A percentile compares a stretch with the other conserved stretches of the same genome.
phyloP scores from a whole-genome alignment of 1,284 basidiomycete genomes.

The Apiotrichum mycotoxinovorans region DNA sequence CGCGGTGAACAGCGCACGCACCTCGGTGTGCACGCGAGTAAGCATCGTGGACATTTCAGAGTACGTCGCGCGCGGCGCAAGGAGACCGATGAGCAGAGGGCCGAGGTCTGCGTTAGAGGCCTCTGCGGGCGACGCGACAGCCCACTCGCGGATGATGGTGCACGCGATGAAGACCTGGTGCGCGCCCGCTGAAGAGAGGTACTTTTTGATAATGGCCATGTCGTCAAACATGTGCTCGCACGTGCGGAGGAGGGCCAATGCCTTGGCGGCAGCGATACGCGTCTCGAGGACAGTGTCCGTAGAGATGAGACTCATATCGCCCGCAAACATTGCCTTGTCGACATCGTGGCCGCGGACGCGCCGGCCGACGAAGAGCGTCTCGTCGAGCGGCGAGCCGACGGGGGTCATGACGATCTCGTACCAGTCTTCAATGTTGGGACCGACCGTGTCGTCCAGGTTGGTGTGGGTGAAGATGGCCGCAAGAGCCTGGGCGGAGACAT shows the following conservation, averaged over 20 bases:
- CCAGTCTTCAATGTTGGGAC: constrained; percentile 57
- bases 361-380: constrained; percentile 61
- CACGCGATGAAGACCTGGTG: constrained; percentile 83
- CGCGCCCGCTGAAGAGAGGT: constrained; percentile 82
- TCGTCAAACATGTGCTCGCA: constrained; percentile 24
- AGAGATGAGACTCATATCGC: constrained; percentile 81
- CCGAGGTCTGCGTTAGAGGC: constrained; percentile 61
- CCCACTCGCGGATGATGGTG: constrained; percentile 91
- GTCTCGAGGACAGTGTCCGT: constrained; percentile 77
- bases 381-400: constrained; percentile 74
- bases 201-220: constrained; percentile 67
- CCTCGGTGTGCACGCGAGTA: constrained; percentile 75
- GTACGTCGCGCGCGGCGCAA: constrained; percentile 80
- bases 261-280: constrained; percentile 73
- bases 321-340: constrained; percentile 91
- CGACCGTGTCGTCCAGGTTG: constrained; percentile 36
- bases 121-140: constrained; percentile 53
- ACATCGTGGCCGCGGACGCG: constrained; percentile 70
- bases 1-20: constrained; percentile 69
- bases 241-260: constrained; percentile 59
- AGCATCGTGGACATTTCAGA: constrained; percentile 87
- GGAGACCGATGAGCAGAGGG: constrained; percentile 62
- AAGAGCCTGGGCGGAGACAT: constrained; percentile 76
- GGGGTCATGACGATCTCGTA: constrained; percentile 88
- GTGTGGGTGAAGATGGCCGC: constrained; percentile 61